A percentile compares a stretch with the other conserved stretches of the same genome.
Evolutionary conservation across 2,329 filamentous ascomycete species (phyloP).

Genomic region (Penicillium sp.): DNA sequence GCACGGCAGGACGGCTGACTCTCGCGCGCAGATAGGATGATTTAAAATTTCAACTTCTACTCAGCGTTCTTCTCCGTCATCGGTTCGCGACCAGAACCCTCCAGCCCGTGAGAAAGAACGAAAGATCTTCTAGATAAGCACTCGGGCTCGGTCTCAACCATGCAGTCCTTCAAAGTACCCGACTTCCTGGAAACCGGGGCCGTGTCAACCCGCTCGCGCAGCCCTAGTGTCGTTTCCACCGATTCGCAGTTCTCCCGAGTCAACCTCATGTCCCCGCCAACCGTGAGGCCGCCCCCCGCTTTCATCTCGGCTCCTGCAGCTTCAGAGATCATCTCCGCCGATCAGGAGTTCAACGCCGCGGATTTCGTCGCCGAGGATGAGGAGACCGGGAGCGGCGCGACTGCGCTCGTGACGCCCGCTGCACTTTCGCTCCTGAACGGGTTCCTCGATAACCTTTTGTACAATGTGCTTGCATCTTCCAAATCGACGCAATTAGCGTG

Average conservation of each 20-base stretch:
- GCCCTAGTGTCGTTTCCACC: conserved; percentile 42
- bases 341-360: conserved; percentile 74
- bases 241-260: conserved; percentile 36
- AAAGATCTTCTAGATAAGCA: conserved; percentile 4
- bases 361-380: conserved; percentile 70
- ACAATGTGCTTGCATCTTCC: conserved; percentile 80
- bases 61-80: conserved; percentile 17
- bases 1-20: conserved; percentile 17
- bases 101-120: background rate
- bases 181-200: conserved; percentile 33
- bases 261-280: conserved; percentile 64
- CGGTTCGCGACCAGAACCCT: conserved; percentile 2
- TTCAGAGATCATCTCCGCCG: conserved; percentile 86
- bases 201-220: conserved; percentile 38
- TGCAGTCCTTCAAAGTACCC: conserved; percentile 33
- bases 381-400: conserved; percentile 65
- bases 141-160: conserved; percentile 18
- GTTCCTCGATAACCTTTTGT: conserved; percentile 91
- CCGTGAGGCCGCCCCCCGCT: conserved; percentile 73
- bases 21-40: conserved; percentile 23
- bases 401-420: conserved; percentile 69
- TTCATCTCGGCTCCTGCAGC: conserved; percentile 89
- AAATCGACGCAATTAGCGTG: conserved; percentile 74
- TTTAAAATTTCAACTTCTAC: conserved; percentile 26
- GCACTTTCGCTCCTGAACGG: conserved; percentile 81